Base-by-base conservation (phyloP, 176 grass and related monocot species). In the Luzula sylvatica region DNA sequence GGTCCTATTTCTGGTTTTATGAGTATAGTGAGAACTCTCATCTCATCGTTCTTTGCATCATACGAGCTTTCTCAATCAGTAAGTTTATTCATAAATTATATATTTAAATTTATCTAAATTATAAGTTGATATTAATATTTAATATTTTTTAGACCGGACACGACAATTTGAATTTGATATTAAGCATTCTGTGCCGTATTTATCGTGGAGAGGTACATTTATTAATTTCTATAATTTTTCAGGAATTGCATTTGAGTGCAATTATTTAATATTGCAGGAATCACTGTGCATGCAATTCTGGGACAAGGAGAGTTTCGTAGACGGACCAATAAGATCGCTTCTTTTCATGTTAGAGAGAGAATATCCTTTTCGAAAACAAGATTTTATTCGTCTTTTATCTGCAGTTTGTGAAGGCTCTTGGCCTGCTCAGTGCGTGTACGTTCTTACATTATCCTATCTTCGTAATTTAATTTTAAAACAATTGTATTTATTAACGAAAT, bases 1-100 rank as follows among this genome's bases (percentile, higher is more conserved):
- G 90, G 90, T 28, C 90, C 84, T 60, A 53, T 88, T 85, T 88
- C 80, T 76, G 90, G 90, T 71, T 95, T 82, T 69, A 70, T 83
- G 6, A 76, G 77, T 59, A 71, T 82, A 47, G 23, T 95, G 58
- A 81, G 83, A 56, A 76, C 90, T 39, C 78, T 88, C 57, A 70
- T 88, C 77, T 95, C 90, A 67, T 79, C 90, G 15, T 88, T 95
- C 44, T 62, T 88, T 49, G 90, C 90, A 64, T 82, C 80, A 60
- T 95, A 88, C 63, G 90, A 95, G 70, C 65, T 85, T 15, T 75
- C 83, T 65, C 71, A 75, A 78, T 69, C 80, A 77, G 88, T 94
- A 71, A 65, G 16, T 70, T 39, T 20, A 5, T 24, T 5, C 13
- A 19, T 52, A 66, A 2, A n/a, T 61, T 35, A 35, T 9, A 7